Percentiles rank a stretch among this genome's conserved stretches.
Evolutionary conservation across 163 green algal species (phyloP).

Genomic region (Prototheca cutis): DNA sequence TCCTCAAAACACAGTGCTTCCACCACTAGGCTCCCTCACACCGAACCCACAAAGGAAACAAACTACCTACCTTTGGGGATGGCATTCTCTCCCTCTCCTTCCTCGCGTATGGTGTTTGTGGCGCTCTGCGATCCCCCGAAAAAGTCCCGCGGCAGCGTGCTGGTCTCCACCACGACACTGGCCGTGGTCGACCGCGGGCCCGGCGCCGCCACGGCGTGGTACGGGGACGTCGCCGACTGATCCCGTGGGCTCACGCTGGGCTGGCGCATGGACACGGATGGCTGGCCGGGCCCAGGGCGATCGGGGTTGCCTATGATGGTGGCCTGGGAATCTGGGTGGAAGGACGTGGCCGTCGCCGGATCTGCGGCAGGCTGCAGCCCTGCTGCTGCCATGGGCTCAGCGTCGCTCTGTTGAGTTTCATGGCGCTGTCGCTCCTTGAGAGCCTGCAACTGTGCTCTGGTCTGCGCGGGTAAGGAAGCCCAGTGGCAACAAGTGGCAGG

Average conservation of each 20-base stretch:
- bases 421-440: constrained; percentile 5
- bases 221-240: background rate
- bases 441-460: constrained; percentile 16
- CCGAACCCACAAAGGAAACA: no score
- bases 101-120: no score
- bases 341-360: background rate
- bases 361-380: background rate
- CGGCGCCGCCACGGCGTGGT: background rate
- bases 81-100: no score
- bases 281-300: background rate
- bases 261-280: background rate
- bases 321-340: background rate
- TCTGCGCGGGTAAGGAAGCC: constrained; percentile 1
- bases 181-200: background rate
- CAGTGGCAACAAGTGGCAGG: background rate
- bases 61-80: no score
- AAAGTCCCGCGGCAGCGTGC: background rate
- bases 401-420: background rate
- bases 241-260: background rate
- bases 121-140: no score
- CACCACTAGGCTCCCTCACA: no score
- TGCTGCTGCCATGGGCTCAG: no score
- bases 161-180: background rate
- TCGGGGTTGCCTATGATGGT: background rate
- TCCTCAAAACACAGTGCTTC: no score